Percentiles rank a stretch among this genome's conserved stretches.
Evolutionary conservation across 495 filamentous ascomycete species (phyloP).

Genomic region (Neurospora discreta): DNA sequence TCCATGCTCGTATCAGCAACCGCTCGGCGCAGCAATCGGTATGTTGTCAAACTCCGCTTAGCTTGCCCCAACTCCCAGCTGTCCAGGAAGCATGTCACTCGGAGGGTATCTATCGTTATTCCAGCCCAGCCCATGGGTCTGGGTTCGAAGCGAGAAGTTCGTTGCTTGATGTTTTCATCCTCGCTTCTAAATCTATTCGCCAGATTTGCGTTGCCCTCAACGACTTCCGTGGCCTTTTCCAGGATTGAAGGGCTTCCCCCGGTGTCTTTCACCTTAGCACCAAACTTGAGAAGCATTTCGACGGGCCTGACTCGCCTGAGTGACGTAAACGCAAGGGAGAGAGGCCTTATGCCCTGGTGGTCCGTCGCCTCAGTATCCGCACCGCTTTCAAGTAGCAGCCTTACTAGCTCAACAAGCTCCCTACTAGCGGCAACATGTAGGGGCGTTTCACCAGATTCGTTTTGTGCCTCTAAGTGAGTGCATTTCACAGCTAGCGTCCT

Average conservation of each 20-base stretch:
- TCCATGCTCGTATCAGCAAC: background rate
- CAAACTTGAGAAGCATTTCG: background rate
- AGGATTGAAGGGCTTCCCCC: background rate
- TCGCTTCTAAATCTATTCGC: background rate
- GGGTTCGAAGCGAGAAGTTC: background rate
- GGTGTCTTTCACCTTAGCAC: background rate
- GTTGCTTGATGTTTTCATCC: background rate
- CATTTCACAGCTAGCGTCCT: background rate
- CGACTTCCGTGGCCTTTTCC: background rate
- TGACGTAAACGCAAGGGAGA: accelerated
- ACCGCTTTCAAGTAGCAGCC: background rate
- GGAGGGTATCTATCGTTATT: background rate
- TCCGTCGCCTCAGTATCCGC: background rate
- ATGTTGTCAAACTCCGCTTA: background rate
- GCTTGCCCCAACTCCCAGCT: accelerated
- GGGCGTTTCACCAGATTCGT: accelerated
- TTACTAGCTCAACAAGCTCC: background rate
- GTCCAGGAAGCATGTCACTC: background rate
- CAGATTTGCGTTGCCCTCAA: background rate
- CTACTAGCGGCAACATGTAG: accelerated
- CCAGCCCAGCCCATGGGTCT: background rate
- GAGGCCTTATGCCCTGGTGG: background rate
- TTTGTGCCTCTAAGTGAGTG: background rate
- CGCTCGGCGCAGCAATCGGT: background rate
- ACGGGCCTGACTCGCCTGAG: background rate